These are phyloP conservation scores for Auxenochlorella pyrenoidosa DNA, from an alignment of 139 green algal species.

Conservation along the genomic window DNA sequence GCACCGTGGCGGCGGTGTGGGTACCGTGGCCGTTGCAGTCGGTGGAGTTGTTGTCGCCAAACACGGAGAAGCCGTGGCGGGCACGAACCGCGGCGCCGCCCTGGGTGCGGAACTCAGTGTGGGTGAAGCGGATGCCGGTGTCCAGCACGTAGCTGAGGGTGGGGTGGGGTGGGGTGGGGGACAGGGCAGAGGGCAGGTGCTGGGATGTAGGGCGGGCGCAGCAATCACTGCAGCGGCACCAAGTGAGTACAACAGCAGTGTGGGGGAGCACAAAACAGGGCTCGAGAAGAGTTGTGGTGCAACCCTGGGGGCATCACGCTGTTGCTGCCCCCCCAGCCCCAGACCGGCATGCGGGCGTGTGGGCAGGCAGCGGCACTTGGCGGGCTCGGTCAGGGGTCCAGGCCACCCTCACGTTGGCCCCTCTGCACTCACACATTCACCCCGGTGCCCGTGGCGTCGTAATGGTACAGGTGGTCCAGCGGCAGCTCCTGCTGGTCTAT, in stretches of 20 bases:
- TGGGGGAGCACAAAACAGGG: too few species aligned
- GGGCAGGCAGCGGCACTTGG: too few species aligned
- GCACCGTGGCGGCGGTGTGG: slow-evolving; percentile 65
- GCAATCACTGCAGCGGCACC: neutral
- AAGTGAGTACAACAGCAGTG: too few species aligned
- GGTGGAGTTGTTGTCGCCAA: slow-evolving; percentile 24
- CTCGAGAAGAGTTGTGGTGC: neutral
- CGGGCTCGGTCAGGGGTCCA: too few species aligned
- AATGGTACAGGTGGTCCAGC: slow-evolving; percentile 51
- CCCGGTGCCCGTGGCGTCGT: slow-evolving; percentile 43
- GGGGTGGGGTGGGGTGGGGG: too few species aligned
- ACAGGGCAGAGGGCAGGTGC: too few species aligned
- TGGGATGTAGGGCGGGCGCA: neutral
- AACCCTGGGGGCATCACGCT: too few species aligned
- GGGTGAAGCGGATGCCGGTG: slow-evolving; percentile 60
- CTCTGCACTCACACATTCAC: slow-evolving; percentile 53
- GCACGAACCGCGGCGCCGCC: neutral
- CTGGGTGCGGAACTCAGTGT: slow-evolving; percentile 56
- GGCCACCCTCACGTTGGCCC: too few species aligned
- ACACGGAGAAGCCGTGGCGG: slow-evolving; percentile 26
- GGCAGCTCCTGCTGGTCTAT: slow-evolving; percentile 44
- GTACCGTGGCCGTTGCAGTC: slow-evolving; percentile 77
- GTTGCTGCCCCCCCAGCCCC: too few species aligned
- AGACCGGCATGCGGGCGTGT: too few species aligned
- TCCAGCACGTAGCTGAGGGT: slow-evolving; percentile 57